Evolutionary conservation across 345 rosid genomes (phyloP).

Genomic region (Euphorbia peplus): DNA sequence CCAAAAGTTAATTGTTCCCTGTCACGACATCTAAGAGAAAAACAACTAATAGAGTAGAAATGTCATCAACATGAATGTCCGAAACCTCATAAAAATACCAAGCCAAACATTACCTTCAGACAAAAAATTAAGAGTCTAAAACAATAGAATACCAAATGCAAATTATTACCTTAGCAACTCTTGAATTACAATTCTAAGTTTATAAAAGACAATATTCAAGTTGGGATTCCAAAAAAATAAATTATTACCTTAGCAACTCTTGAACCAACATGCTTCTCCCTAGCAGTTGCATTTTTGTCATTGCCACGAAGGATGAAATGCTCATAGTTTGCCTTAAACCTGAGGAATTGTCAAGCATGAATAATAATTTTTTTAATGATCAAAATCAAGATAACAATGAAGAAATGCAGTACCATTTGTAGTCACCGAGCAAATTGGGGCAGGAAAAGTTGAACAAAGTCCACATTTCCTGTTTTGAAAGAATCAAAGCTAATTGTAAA

Average conservation of each 20-base stretch:
- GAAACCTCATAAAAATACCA: background rate
- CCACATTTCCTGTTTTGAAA: constrained; percentile 75
- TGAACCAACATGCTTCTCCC: constrained; percentile 90
- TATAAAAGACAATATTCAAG: constrained; percentile 1
- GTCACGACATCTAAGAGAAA: background rate
- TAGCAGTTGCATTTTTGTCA: constrained; percentile 84
- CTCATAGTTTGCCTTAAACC: constrained; percentile 88
- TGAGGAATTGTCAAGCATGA: constrained; percentile 31
- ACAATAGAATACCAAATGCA: no score
- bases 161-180: no score
- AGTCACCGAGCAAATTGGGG: constrained; percentile 80
- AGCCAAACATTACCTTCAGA: background rate
- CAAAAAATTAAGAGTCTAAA: no score
- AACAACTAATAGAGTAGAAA: background rate
- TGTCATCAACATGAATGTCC: background rate
- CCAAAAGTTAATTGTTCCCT: background rate
- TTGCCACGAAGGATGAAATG: constrained; percentile 74
- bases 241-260: constrained; percentile 79
- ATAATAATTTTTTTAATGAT: constrained; percentile 18
- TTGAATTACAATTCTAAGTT: no score
- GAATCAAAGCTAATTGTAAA: background rate
- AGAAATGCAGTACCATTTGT: constrained; percentile 56
- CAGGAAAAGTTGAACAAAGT: constrained; percentile 93
- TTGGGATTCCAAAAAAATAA: background rate
- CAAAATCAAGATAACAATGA: constrained; percentile 10